These are phyloP conservation scores for Zopfia rhizophila DNA, from an alignment of 2,329 filamentous ascomycete genomes.

Conservation along the genomic window DNA sequence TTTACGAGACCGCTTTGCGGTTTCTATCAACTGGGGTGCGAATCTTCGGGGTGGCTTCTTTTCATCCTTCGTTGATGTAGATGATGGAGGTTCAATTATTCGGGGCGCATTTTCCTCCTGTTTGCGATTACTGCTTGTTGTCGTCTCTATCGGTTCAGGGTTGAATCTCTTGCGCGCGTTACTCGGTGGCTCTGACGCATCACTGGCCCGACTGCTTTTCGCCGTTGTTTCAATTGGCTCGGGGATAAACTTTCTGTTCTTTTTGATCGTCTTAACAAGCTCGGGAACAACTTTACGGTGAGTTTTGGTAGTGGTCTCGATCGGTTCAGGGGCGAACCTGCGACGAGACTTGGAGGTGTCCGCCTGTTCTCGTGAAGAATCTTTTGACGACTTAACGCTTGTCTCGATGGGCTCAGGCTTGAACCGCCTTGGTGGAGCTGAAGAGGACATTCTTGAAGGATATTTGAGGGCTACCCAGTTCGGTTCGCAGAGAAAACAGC, in stretches of 20 bases:
- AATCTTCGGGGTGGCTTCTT: constrained; percentile 64
- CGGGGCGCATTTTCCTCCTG: background rate
- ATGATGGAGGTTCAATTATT: background rate
- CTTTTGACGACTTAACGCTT: constrained; percentile 25
- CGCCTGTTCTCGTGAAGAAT: constrained; percentile 73
- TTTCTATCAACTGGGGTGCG: constrained; percentile 83
- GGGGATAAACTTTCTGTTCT: constrained; percentile 55
- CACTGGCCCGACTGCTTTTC: constrained; percentile 39
- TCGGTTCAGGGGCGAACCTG: constrained; percentile 42
- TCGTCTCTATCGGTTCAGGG: constrained; percentile 41
- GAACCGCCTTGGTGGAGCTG: constrained; percentile 47
- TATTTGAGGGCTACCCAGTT: constrained; percentile 8
- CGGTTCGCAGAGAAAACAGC: constrained; percentile 9
- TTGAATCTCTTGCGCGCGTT: constrained; percentile 38
- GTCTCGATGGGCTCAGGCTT: constrained; percentile 51
- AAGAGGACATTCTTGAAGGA: constrained; percentile 40
- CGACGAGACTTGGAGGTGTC: constrained; percentile 32
- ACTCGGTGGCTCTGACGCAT: constrained; percentile 16
- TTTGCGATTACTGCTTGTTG: constrained; percentile 31
- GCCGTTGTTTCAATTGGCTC: constrained; percentile 52
- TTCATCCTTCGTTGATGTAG: constrained; percentile 33
- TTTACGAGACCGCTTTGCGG: constrained; percentile 75
- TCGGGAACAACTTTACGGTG: constrained; percentile 70
- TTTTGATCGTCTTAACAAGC: constrained; percentile 77
- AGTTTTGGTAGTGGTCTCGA: constrained; percentile 40